A percentile compares a stretch with the other conserved stretches of the same genome.
These are phyloP conservation scores for Cryphonectria naterciae DNA, from an alignment of 2,329 filamentous ascomycete genomes.

Conservation along the genomic window DNA sequence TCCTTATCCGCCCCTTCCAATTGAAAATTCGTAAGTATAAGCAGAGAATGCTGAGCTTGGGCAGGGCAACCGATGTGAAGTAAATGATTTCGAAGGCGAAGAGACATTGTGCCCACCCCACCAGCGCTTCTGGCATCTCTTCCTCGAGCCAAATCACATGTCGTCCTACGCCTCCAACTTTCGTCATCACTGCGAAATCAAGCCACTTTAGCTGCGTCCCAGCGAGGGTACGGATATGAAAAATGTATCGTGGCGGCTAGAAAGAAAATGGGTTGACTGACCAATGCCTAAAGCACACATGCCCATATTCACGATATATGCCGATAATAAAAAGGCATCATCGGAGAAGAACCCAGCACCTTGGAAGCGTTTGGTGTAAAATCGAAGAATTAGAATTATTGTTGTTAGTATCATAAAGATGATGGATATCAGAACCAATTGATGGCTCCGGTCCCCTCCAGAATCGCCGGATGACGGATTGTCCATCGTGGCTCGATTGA, in stretches of 20 bases:
- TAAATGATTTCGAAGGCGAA: conserved; percentile 38
- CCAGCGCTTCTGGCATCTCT: conserved; percentile 27
- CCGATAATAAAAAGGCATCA: conserved; percentile 30
- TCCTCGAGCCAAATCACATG: conserved; percentile 32
- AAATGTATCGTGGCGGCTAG: background rate
- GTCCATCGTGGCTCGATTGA: conserved; percentile 3
- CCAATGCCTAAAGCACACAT: conserved; percentile 33
- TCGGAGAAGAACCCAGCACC: conserved; percentile 28
- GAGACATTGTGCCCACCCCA: conserved; percentile 34
- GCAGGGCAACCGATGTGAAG: conserved; percentile 36
- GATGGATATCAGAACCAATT: conserved; percentile 32
- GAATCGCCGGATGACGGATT: background rate
- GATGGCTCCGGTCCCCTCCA: conserved; percentile 13
- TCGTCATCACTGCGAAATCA: conserved; percentile 31
- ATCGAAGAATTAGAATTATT: conserved; percentile 28
- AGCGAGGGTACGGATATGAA: background rate
- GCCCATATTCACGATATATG: conserved; percentile 32
- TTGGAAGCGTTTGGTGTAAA: conserved; percentile 31
- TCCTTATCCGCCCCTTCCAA: conserved; percentile 34
- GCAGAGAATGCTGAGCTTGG: conserved; percentile 38
- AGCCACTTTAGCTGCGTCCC: background rate
- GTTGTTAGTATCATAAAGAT: conserved; percentile 31
- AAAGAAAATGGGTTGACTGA: conserved; percentile 14
- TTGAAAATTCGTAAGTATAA: conserved; percentile 39
- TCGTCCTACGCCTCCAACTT: conserved; percentile 35